Base-by-base conservation (phyloP, 2,329 filamentous ascomycete species). In the Parafenestella ontariensis region DNA sequence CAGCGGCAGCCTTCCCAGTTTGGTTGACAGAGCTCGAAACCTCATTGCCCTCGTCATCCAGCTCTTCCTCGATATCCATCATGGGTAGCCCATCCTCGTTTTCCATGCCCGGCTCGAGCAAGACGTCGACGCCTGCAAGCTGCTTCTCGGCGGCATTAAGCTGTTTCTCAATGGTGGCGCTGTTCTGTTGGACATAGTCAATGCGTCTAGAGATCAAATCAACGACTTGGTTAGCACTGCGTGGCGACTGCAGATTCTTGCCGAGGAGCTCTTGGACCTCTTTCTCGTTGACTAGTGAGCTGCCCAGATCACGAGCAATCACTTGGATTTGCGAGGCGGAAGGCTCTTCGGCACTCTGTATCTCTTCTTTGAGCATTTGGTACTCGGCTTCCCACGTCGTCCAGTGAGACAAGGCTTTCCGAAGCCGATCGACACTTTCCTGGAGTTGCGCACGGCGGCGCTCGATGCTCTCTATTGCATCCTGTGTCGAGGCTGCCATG, bases 311-410 rank as follows among this genome's bases (percentile, higher is more conserved):
- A 31, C 80, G 76, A 40, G 85, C 84, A 41, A 89, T 83, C 17
- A 67, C 59, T 36, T 76, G 58, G 65, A 77, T 70, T 15, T 74
- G 55, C 8, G 54, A 48, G 3, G 68, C 54, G 8, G 68, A 66
- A 6, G 71, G 63, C 29, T 63, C 59, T n/a, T 55, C 46, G 44
- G 62, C 69, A 44, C 44, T 80, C 47, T 86, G 77, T 26, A 98
- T 84, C 68, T 96, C 91, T 72, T 96, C 91, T 72, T 90, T 92
- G 58, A 98, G 82, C 21, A 88, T 86, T 71, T 96, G 91, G 75
- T 98, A 98, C 74, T 98, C 94, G 43, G 90, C 87, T 73, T 96
- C 93, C 85, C 91, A 96, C 49, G 88, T 88, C 61, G 91, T 89
- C 94, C 94, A 99, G 78, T 96, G 89, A 58, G 87, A 87, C 48